phyloP scores from a whole-genome alignment of 202 grass and related monocot species.

The Setaria viridis region DNA sequence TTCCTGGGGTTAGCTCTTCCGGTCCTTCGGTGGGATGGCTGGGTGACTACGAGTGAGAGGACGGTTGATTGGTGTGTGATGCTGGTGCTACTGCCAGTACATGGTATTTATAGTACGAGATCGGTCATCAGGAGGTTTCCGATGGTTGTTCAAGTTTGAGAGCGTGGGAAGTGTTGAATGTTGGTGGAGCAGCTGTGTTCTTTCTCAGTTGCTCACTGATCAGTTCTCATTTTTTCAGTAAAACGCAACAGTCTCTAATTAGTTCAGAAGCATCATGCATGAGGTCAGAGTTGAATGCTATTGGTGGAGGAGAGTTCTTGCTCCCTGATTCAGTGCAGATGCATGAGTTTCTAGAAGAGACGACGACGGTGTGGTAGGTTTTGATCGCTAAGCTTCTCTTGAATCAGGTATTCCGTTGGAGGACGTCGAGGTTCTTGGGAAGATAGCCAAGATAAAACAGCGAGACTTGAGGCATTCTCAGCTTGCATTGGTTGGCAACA shows the following conservation, averaged over 20 bases:
- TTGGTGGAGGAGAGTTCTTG: background rate
- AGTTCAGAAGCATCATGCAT: no score
- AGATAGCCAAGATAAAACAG: background rate
- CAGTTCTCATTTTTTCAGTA: no score
- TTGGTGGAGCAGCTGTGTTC: no score
- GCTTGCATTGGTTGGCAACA: background rate
- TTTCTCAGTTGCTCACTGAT: no score
- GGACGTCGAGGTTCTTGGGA: background rate
- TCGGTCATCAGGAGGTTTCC: background rate
- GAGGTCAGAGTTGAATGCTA: no score
- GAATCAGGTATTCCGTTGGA: background rate
- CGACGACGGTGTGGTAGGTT: background rate
- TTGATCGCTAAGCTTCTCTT: background rate
- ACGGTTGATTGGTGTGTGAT: background rate
- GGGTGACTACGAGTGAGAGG: background rate
- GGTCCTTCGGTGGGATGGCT: background rate
- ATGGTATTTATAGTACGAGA: conserved; percentile 41
- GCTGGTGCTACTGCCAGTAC: background rate
- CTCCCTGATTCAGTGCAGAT: background rate
- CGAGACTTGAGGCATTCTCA: no score
- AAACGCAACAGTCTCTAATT: no score
- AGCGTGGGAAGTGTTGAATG: background rate
- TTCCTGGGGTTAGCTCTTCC: background rate
- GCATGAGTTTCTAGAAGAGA: conserved; percentile 21
- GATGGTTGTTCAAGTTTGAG: background rate